A percentile compares a stretch with the other conserved stretches of the same genome.
Conservation (phyloP, 768 basidiomycete genomes). For the Hygrophorus russula region DNA sequence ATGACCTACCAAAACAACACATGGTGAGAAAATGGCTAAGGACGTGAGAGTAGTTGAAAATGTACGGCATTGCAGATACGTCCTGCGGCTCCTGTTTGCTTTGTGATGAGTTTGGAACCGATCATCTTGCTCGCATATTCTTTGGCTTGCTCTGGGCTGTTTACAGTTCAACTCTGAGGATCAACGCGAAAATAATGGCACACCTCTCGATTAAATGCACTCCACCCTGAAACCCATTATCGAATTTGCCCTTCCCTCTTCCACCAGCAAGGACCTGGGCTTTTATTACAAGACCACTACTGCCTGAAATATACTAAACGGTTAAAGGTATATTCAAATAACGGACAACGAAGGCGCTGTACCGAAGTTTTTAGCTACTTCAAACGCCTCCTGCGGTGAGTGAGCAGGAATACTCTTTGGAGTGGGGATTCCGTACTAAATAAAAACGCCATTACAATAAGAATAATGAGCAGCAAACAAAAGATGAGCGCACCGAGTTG, state of each 20-base stretch:
- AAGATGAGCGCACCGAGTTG: slow-evolving; percentile 58
- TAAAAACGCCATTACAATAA: not conserved
- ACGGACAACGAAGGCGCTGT: slow-evolving; percentile 13
- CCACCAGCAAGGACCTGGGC: slow-evolving; percentile 98
- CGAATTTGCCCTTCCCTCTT: slow-evolving; percentile 94
- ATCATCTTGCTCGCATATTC: slow-evolving; percentile 90
- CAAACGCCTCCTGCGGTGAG: slow-evolving; percentile 79
- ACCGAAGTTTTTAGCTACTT: slow-evolving; percentile 88
- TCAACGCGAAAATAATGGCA: slow-evolving; percentile 6
- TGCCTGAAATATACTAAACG: slow-evolving; percentile 31
- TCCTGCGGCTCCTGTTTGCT: slow-evolving; percentile 91
- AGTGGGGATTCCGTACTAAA: slow-evolving; percentile 88
- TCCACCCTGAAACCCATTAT: slow-evolving; percentile 93
- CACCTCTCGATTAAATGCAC: slow-evolving; percentile 91
- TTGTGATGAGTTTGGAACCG: slow-evolving; percentile 91
- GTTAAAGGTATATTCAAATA: slow-evolving; percentile 6
- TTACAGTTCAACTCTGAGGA: not conserved
- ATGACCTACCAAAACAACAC: slow-evolving; percentile 55
- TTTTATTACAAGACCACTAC: slow-evolving; percentile 84
- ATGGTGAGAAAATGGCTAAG: not conserved
- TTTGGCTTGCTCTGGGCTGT: slow-evolving; percentile 78
- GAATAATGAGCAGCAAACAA: not conserved
- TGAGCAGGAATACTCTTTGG: slow-evolving; percentile 86
- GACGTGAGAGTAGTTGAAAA: slow-evolving; percentile 9
- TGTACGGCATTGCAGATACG: slow-evolving; percentile 90